Evolutionary conservation across 257 asterid genomes (phyloP).

Genomic region (Solanum clarkiae): DNA sequence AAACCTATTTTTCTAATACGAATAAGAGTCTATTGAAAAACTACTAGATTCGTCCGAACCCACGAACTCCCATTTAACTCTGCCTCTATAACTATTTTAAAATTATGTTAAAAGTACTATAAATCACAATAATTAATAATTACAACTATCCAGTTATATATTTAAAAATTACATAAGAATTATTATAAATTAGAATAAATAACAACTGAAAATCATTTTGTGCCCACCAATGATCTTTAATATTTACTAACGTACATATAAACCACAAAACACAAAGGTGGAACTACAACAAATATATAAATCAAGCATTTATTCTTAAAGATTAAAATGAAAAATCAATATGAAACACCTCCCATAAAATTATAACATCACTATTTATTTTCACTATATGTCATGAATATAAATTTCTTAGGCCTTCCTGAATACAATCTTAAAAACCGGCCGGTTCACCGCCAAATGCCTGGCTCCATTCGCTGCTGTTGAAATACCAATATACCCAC

Average conservation of each 20-base stretch:
- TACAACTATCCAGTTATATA: too few relatives aligned
- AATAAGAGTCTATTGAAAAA: too few relatives aligned
- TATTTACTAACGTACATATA: background rate
- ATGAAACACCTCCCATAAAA: background rate
- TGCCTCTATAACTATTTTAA: too few relatives aligned
- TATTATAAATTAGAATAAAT: too few relatives aligned
- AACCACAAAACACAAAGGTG: background rate
- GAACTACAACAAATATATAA: background rate
- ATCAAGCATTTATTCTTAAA: background rate
- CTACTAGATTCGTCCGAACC: too few relatives aligned
- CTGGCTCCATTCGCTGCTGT: background rate
- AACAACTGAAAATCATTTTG: too few relatives aligned
- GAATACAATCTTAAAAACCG: background rate
- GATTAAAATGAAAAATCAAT: background rate
- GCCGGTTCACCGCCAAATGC: background rate
- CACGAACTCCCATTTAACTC: too few relatives aligned
- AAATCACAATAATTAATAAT: too few relatives aligned
- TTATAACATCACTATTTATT: background rate
- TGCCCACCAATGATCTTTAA: background rate
- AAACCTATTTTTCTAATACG: too few relatives aligned
- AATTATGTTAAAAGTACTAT: too few relatives aligned
- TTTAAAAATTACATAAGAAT: too few relatives aligned
- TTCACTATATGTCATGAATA: background rate
- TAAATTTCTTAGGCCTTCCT: background rate
- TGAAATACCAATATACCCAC: constrained; percentile 3